Evolutionary conservation across 2,329 filamentous ascomycete genomes (phyloP), one percentile per base, ranked within the genome.

Genomic region (Ilyonectria sp.): DNA sequence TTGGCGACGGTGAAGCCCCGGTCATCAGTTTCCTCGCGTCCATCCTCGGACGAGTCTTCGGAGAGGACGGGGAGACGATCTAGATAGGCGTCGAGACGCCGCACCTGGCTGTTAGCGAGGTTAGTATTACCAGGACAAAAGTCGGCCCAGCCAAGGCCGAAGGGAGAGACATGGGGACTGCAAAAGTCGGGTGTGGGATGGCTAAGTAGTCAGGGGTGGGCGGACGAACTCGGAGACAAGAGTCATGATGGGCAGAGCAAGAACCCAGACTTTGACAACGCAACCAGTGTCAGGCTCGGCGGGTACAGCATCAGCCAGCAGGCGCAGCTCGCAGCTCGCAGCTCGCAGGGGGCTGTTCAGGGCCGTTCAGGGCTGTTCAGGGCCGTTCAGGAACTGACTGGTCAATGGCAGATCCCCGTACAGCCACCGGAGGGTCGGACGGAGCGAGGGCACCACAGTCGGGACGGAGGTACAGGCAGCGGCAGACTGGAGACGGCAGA

Each of bases 51-150:
- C 40, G 79, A 63, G 81, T 83, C 71, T 77, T 82, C 79, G 23
- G 80, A 78, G 53, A 82, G 70, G 44, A 82, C 78, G 35, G 81
- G 81, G 17, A 92, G 86, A 67, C 89, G 87, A 78, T 92, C 90
- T 66, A 93, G 86, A 77, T 91, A 89, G 73, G 87, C 85, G 79
- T 92, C 90, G 65, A 92, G 82, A 68, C 87, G 87, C 76, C 88
- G 87, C 69, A 92, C 86, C 79, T 90, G 89, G 77, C 87, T 90
- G 73, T 68, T 65, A 61, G 37, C 23, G 65, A 50, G 43, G 68
- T 76, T 55, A 78, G 70, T 59, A 63, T 60, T 47, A 54, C 53
- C 29, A 35, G 35, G 35, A 23, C 15, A 23, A 33, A 63, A 26
- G 19, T 53, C 66, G 50, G 35, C 15, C 62, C 33, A 58, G 35